Evolutionary conservation across 129 eudicot genomes (phyloP).

Genomic region (Smallanthus sonchifolius): DNA sequence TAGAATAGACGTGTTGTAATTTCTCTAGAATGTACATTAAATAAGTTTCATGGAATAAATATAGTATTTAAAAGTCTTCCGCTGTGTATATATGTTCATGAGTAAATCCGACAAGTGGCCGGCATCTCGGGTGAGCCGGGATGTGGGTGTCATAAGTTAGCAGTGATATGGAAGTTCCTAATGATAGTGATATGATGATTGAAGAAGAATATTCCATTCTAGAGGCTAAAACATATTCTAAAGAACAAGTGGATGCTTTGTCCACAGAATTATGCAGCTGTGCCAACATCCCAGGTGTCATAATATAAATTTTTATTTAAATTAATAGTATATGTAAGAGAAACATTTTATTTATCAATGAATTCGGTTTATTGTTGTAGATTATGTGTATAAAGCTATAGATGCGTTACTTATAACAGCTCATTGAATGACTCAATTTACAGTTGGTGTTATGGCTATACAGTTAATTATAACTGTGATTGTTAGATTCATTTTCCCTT

Average conservation of each 20-base stretch:
- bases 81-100: too few relatives aligned
- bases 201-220: too few relatives aligned
- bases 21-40: too few relatives aligned
- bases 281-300: slow-evolving; percentile 83
- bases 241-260: slow-evolving; percentile 83
- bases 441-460: slow-evolving; percentile 99
- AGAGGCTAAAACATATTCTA: too few relatives aligned
- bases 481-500: background rate
- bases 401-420: slow-evolving; percentile 83
- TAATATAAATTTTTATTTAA: background rate
- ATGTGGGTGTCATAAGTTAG: too few relatives aligned
- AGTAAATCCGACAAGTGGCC: too few relatives aligned
- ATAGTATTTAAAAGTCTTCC: too few relatives aligned
- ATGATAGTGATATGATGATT: too few relatives aligned
- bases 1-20: too few relatives aligned
- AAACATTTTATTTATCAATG: background rate
- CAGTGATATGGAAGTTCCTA: too few relatives aligned
- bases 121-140: too few relatives aligned
- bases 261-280: slow-evolving; percentile 81
- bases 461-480: slow-evolving; percentile 46
- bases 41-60: too few relatives aligned
- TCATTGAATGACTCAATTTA: slow-evolving; percentile 98
- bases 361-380: slow-evolving; percentile 45
- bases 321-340: background rate
- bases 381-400: slow-evolving; percentile 82